Conservation (phyloP, 768 basidiomycete genomes). For the Chalciporus sphaerocephalus region DNA sequence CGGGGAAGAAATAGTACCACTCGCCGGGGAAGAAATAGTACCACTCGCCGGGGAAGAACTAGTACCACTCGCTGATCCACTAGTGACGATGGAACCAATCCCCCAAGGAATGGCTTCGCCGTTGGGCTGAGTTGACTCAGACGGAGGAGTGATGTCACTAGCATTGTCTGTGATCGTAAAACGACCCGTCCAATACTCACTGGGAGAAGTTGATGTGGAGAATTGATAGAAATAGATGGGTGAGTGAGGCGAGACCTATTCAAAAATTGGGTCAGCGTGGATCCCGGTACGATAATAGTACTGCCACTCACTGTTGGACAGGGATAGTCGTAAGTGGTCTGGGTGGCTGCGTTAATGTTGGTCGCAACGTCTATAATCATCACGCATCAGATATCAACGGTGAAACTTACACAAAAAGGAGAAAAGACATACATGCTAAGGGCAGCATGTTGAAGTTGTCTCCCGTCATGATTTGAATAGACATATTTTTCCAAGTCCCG, state of each 20-base stretch:
- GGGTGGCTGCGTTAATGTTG: slow-evolving; percentile 60
- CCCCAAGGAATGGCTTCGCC: slow-evolving; percentile 61
- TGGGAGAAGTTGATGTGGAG: slow-evolving; percentile 38
- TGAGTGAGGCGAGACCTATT: slow-evolving; percentile 58
- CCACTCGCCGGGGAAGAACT: no score
- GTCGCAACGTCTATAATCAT: slow-evolving; percentile 54
- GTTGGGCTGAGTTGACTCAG: slow-evolving; percentile 50
- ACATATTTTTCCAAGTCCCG: slow-evolving; percentile 65
- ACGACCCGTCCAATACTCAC: slow-evolving; percentile 64
- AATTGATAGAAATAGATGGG: slow-evolving; percentile 83
- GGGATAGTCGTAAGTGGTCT: slow-evolving; percentile 47
- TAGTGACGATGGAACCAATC: slow-evolving; percentile 47
- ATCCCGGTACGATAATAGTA: background rate
- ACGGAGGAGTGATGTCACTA: slow-evolving; percentile 44
- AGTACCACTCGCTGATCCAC: slow-evolving; percentile 16
- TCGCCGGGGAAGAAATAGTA: background rate
- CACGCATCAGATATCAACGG: background rate
- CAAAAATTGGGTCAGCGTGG: background rate
- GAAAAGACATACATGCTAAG: slow-evolving; percentile 51
- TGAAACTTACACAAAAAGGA: background rate
- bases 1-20: background rate
- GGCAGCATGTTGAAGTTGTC: slow-evolving; percentile 64
- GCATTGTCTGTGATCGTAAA: slow-evolving; percentile 62
- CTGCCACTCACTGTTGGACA: slow-evolving; percentile 58
- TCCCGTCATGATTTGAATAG: slow-evolving; percentile 79